Conservation (phyloP, 345 rosid genomes). For the Acer saccharum region DNA sequence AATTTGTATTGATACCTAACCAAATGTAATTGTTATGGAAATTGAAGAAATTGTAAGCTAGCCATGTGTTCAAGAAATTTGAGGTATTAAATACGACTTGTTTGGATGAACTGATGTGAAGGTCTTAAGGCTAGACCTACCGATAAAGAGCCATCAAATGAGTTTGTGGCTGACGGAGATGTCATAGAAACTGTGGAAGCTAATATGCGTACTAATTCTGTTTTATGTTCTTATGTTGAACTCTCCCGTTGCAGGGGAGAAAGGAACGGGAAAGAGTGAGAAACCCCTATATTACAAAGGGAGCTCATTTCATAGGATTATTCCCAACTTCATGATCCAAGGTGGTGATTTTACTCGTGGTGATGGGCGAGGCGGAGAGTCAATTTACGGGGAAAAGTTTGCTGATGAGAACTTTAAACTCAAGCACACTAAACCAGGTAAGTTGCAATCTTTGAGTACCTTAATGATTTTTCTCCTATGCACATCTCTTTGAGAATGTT, state of each 20-base stretch:
- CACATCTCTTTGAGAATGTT: not conserved
- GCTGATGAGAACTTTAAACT: slow-evolving; percentile 91
- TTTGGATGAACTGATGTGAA: not conserved
- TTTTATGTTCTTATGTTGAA: slow-evolving; percentile 7
- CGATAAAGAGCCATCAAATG: not conserved
- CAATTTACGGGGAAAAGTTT: slow-evolving; percentile 82
- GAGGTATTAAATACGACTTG: not conserved
- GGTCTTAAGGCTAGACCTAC: not conserved
- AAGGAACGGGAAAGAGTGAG: slow-evolving; percentile 82
- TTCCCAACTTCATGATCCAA: slow-evolving; percentile 94
- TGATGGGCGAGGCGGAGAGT: slow-evolving; percentile 95
- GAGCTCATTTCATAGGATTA: slow-evolving; percentile 83
- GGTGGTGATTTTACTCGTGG: slow-evolving; percentile 96
- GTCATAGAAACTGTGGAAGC: not conserved
- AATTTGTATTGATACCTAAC: not conserved
- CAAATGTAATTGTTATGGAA: not conserved
- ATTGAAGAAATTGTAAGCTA: not conserved
- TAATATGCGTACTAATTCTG: not conserved
- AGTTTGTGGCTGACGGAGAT: not conserved
- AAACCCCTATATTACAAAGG: slow-evolving; percentile 84
- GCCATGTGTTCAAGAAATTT: not conserved
- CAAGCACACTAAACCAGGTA: slow-evolving; percentile 88
- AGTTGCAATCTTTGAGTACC: slow-evolving; percentile 6
- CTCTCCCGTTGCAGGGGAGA: slow-evolving; percentile 60
- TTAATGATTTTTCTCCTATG: not conserved